Conservation (phyloP, 225 moss, liverwort and hornwort genomes). For the Straminergon stramineum region DNA sequence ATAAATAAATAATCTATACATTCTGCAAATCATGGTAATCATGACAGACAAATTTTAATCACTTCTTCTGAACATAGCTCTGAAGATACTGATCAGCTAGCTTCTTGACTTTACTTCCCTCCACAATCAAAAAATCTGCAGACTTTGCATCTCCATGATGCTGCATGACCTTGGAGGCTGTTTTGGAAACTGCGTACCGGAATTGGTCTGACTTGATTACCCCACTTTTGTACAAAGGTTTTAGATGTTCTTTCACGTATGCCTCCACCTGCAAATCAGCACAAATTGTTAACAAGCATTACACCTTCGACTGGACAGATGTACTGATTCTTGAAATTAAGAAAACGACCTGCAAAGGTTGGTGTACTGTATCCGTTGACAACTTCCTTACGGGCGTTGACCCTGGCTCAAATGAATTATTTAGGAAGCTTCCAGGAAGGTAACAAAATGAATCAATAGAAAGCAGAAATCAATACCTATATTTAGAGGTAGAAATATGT, state of each 20-base stretch:
- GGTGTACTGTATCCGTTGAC: not conserved
- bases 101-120: constrained; percentile 95
- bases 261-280: constrained; percentile 71
- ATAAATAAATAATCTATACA: not conserved
- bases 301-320: not conserved
- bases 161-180: constrained; percentile 97
- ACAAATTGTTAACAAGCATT: not conserved
- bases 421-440: not conserved
- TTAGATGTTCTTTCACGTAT: constrained; percentile 87
- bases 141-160: constrained; percentile 75
- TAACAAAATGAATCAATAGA: not conserved
- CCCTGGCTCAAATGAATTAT: not conserved
- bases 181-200: constrained; percentile 71
- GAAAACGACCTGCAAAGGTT: not conserved
- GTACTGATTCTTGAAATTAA: not conserved
- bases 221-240: constrained; percentile 86
- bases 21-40: not conserved
- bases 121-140: constrained; percentile 84
- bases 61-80: constrained; percentile 57
- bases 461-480: not conserved
- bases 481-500: not conserved
- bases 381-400: not conserved
- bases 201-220: constrained; percentile 89
- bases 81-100: constrained; percentile 93
- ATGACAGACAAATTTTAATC: not conserved